Conservation (phyloP, 805 yeast species). For the Saccharomyces kudriavzevii region DNA sequence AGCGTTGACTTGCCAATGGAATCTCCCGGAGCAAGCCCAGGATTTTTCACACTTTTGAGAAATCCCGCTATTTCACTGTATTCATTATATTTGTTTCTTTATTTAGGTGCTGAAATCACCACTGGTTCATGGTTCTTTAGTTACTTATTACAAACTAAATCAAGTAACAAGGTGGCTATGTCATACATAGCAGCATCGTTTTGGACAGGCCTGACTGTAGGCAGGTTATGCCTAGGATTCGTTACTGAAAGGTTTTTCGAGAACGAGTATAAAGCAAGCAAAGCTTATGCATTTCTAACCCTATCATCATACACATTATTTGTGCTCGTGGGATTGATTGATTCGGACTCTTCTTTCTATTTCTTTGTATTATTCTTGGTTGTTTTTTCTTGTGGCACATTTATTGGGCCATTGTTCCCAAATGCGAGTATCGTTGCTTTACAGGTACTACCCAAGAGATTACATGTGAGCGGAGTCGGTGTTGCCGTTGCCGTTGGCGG, state of each 20-base stretch:
- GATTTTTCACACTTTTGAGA: slow-evolving; percentile 13
- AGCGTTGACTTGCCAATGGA: background rate
- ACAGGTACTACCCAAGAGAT: slow-evolving; percentile 49
- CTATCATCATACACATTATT: slow-evolving; percentile 31
- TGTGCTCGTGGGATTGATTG: slow-evolving; percentile 15
- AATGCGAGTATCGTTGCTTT: slow-evolving; percentile 60
- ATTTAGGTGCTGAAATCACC: slow-evolving; percentile 63
- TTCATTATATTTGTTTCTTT: slow-evolving; percentile 48
- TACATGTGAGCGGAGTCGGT: slow-evolving; percentile 63
- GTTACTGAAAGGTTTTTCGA: slow-evolving; percentile 41
- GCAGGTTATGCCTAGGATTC: slow-evolving; percentile 52
- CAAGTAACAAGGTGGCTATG: slow-evolving; percentile 38
- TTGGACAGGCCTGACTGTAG: slow-evolving; percentile 65
- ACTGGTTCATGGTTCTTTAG: slow-evolving; percentile 68
- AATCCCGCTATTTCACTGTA: slow-evolving; percentile 38
- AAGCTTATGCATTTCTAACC: slow-evolving; percentile 28
- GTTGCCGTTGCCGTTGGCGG: slow-evolving; percentile 74
- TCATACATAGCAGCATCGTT: slow-evolving; percentile 63
- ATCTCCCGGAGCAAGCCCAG: background rate
- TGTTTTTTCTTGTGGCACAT: slow-evolving; percentile 45
- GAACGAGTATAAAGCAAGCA: slow-evolving; percentile 37
- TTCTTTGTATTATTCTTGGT: slow-evolving; percentile 15
- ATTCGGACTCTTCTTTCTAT: slow-evolving; percentile 12
- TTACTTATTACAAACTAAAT: slow-evolving; percentile 47
- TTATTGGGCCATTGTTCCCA: slow-evolving; percentile 67